phyloP scores from a whole-genome alignment of 768 basidiomycete genomes.

The Tricholoma sp. region DNA sequence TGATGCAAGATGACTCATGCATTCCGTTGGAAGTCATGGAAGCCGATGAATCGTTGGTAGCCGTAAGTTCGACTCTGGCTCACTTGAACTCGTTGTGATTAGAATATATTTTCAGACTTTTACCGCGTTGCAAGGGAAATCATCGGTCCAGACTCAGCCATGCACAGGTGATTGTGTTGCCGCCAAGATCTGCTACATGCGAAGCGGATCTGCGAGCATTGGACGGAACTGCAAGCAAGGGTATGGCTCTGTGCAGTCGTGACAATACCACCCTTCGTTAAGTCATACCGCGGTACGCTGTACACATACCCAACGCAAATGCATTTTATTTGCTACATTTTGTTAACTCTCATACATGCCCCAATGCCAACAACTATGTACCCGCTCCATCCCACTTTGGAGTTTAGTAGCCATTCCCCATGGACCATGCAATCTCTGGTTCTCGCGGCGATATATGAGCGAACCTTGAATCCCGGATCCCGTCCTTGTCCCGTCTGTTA shows the following conservation, averaged over 20 bases:
- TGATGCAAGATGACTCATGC: background rate
- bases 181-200: slow-evolving; percentile 74
- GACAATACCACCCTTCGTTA: background rate
- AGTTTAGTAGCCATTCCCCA: too few species aligned
- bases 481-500: too few species aligned
- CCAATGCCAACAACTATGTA: too few species aligned
- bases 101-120: slow-evolving; percentile 40
- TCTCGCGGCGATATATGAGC: too few species aligned
- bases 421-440: too few species aligned
- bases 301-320: background rate
- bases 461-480: too few species aligned
- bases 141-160: slow-evolving; percentile 44
- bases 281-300: background rate
- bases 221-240: slow-evolving; percentile 56
- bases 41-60: slow-evolving; percentile 49
- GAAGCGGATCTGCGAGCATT: slow-evolving; percentile 65
- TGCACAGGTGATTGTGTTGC: slow-evolving; percentile 58
- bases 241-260: slow-evolving; percentile 50
- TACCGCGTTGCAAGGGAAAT: slow-evolving; percentile 69
- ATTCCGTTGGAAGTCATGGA: slow-evolving; percentile 44
- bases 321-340: too few species aligned
- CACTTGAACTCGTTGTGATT: background rate
- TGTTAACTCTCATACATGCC: too few species aligned
- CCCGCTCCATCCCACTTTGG: too few species aligned
- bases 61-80: slow-evolving; percentile 33